Percentiles rank a stretch among this genome's conserved stretches.
Conservation (phyloP, 805 yeast genomes). For the Wickerhamomyces tratensis region DNA sequence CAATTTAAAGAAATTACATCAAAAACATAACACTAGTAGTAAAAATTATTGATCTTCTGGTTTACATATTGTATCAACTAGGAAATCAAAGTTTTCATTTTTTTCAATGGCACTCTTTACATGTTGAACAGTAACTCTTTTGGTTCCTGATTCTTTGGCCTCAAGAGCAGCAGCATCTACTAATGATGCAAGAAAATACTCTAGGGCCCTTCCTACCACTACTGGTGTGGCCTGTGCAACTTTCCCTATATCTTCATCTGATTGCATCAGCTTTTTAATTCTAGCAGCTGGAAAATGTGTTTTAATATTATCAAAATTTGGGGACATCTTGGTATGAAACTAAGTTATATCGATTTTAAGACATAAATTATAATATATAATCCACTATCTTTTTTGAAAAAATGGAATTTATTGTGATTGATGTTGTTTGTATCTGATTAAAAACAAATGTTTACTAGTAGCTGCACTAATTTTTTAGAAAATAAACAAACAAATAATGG, state of each 20-base stretch:
- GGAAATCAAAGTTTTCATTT: conserved; percentile 89
- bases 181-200: conserved; percentile 80
- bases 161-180: conserved; percentile 77
- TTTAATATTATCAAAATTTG: conserved; percentile 37
- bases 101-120: conserved; percentile 73
- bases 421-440: too few species aligned
- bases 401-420: too few species aligned
- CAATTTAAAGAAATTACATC: too few species aligned
- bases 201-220: conserved; percentile 93
- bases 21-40: too few species aligned
- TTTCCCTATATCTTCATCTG: conserved; percentile 97
- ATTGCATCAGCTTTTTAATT: conserved; percentile 92
- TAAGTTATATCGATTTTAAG: too few species aligned
- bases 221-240: conserved; percentile 98
- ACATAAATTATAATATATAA: too few species aligned
- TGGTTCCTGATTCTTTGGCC: conserved; percentile 65
- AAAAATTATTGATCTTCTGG: conserved; percentile 1
- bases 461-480: too few species aligned
- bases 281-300: conserved; percentile 90
- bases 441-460: too few species aligned
- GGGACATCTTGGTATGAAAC: not conserved
- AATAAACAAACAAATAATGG: too few species aligned
- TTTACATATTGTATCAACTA: conserved; percentile 47
- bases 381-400: too few species aligned
- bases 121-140: conserved; percentile 75